Evolutionary conservation across 805 yeast genomes (phyloP).

Genomic region (Nakazawaea holstii): DNA sequence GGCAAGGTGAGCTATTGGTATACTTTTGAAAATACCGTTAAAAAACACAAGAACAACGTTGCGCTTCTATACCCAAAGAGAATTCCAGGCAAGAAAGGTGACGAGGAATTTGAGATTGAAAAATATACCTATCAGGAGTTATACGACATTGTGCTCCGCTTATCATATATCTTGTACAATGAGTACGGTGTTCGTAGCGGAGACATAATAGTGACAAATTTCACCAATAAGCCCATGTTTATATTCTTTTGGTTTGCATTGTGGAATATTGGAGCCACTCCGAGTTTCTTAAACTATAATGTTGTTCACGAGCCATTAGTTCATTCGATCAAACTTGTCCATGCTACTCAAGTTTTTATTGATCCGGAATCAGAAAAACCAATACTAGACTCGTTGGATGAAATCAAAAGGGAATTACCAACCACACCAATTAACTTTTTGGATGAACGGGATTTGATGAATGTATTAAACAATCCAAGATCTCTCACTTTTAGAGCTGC

Average conservation of each 20-base stretch:
- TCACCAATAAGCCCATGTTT: conserved; percentile 79
- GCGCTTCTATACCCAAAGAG: conserved; percentile 67
- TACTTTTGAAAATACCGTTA: conserved; percentile 52
- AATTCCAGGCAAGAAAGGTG: conserved; percentile 34
- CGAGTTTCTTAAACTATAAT: conserved; percentile 84
- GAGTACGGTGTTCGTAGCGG: conserved; percentile 61
- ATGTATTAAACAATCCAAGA: conserved; percentile 32
- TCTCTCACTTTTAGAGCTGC: conserved; percentile 49
- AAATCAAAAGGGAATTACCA: conserved; percentile 31
- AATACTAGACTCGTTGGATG: conserved; percentile 38
- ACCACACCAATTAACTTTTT: conserved; percentile 40
- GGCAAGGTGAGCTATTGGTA: conserved; percentile 65
- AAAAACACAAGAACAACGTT: conserved; percentile 38
- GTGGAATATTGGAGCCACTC: conserved; percentile 89
- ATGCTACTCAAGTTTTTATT: conserved; percentile 57
- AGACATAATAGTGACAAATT: conserved; percentile 69
- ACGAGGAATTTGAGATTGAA: conserved; percentile 56
- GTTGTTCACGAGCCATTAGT: conserved; percentile 65
- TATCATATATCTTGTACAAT: conserved; percentile 58
- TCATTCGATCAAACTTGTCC: conserved; percentile 74
- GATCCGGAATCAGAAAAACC: conserved; percentile 63
- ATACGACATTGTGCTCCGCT: conserved; percentile 57
- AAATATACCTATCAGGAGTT: conserved; percentile 63
- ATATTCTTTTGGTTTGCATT: conserved; percentile 76
- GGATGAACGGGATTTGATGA: conserved; percentile 39